These are phyloP conservation scores for Coemansia sp. DNA, from an alignment of 192 early-diverging fungal genomes.

Conservation along the genomic window DNA sequence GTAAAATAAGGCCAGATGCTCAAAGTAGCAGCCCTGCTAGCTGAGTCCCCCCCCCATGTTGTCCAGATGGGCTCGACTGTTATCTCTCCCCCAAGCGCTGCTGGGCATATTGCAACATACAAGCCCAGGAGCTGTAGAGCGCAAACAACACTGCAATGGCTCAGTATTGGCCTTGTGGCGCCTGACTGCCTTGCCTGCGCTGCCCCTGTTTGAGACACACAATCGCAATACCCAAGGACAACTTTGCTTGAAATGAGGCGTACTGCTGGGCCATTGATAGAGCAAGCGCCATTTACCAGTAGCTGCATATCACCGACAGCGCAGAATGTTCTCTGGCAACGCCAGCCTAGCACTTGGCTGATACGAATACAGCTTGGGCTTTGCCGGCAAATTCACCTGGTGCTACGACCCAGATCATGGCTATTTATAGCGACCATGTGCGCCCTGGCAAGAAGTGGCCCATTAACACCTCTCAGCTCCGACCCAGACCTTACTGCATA, in stretches of 20 bases:
- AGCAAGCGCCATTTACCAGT: conserved; percentile 8
- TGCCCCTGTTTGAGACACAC: conserved; percentile 1
- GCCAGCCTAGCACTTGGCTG: neutral
- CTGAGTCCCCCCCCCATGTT: neutral
- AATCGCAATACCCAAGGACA: conserved; percentile 4
- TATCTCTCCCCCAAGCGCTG: neutral
- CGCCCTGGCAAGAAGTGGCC: neutral
- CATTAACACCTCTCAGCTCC: neutral
- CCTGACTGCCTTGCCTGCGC: conserved; percentile 3
- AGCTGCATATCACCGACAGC: conserved; percentile 7
- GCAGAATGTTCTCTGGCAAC: neutral
- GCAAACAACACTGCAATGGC: conserved; percentile 7
- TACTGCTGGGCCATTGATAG: conserved; percentile 6
- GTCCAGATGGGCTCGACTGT: neutral
- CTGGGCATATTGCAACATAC: neutral
- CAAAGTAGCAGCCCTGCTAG: neutral
- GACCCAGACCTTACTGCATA: neutral
- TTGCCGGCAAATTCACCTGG: neutral
- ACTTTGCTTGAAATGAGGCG: conserved; percentile 4
- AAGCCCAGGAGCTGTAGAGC: neutral
- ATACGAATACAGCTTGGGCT: neutral
- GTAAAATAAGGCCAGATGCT: neutral
- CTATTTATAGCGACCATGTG: conserved; percentile 1
- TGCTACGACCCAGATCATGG: neutral
- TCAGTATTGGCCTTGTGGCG: neutral